A percentile compares a stretch with the other conserved stretches of the same genome.
Evolutionary conservation across 352 stramenopile genomes (phyloP).

Genomic region (Phytophthora fragariaefolia): DNA sequence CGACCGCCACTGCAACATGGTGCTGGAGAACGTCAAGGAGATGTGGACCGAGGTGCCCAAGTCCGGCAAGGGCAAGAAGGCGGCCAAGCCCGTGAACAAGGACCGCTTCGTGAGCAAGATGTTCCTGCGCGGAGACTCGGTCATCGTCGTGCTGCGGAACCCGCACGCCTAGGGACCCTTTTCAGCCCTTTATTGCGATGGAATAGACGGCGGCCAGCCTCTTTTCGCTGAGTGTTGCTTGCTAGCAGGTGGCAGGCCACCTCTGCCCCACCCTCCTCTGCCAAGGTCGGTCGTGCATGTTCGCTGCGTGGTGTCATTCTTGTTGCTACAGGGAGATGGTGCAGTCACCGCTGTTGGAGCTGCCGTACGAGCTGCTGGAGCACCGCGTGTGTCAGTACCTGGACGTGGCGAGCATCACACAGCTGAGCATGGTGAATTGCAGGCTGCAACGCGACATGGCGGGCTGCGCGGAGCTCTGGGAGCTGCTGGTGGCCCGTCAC

Average conservation of each 20-base stretch:
- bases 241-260: slow-evolving; percentile 10
- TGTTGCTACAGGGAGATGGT: background rate
- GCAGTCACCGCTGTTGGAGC: slow-evolving; percentile 28
- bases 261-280: slow-evolving; percentile 23
- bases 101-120: slow-evolving; percentile 99
- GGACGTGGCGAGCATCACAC: slow-evolving; percentile 43
- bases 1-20: slow-evolving; percentile 99
- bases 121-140: slow-evolving; percentile 99
- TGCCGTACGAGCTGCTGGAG: slow-evolving; percentile 52
- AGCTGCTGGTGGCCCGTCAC: slow-evolving; percentile 40
- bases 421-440: slow-evolving; percentile 43
- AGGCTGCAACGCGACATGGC: slow-evolving; percentile 43
- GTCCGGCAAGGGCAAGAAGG: slow-evolving; percentile 96
- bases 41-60: slow-evolving; percentile 99
- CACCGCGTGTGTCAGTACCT: slow-evolving; percentile 53
- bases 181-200: slow-evolving; percentile 20
- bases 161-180: slow-evolving; percentile 78
- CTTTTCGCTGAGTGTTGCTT: slow-evolving; percentile 14
- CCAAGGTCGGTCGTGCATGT: background rate
- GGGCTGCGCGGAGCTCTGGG: slow-evolving; percentile 44
- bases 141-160: slow-evolving; percentile 99
- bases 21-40: slow-evolving; percentile 99
- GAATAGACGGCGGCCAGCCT: slow-evolving; percentile 36
- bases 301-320: too few relatives aligned
- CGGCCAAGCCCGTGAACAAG: slow-evolving; percentile 97